Evolutionary conservation across 306 rosid species (phyloP), one percentile per base, ranked within the genome.

Genomic region (Trichosanthes truncata): DNA sequence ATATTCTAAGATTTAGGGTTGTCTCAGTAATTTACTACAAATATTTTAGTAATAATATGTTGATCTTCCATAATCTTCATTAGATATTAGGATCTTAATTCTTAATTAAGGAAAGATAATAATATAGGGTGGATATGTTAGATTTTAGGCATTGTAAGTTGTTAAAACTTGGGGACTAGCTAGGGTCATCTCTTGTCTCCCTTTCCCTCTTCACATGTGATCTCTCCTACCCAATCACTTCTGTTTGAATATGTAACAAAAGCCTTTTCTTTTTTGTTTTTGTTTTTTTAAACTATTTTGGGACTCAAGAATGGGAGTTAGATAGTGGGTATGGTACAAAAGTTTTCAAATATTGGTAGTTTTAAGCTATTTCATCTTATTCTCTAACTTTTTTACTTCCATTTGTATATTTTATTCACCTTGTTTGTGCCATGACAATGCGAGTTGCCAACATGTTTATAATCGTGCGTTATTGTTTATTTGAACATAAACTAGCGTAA

Each of bases 151-250:
- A 67, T 12, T n/a, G 75, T 40, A 43, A 43, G 1, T 63, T 25
- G 20, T 60, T 1, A 29, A 57, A 57, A 57, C 11, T 15, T 33
- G 25, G 0, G 43, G 25, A 65, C 46, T 65, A 66, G 49, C 29
- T 43, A 71, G 38, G 38, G 56, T 45, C 76, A 71, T 71, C 20
- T 71, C 53, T 43, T 71, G 76, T 71, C 76, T 43, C 76, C 76
- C 76, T 14, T 14, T 45, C 38, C 56, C n/a, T 45, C 76, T 71
- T 67, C 76, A 71, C 76, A 71, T 71, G 76, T 71, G 56, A 71
- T 23, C 56, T 23, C 56, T 41, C 53, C 17, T 38, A 40, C n/a
- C 13, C 53, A n/a, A 69, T 69, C 4, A 7, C 67, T 61, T 61
- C 41, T 29, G 38, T 60, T 29, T 60, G 2, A 21, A 59, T 23